These are phyloP conservation scores for Candida suzukii DNA, from an alignment of 805 yeast species.

Conservation along the genomic window DNA sequence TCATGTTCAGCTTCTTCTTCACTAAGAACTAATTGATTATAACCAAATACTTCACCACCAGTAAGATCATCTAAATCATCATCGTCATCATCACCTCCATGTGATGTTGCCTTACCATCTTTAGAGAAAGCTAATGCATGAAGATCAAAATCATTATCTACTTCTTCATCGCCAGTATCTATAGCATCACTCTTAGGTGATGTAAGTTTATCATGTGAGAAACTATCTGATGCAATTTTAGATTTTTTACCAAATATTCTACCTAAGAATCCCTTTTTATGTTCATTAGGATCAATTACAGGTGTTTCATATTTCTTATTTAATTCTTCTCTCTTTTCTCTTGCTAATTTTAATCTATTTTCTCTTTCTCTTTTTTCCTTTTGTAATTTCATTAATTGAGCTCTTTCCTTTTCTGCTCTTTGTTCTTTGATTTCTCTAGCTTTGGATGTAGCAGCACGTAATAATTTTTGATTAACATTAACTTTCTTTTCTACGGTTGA, in stretches of 20 bases:
- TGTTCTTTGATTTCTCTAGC: conserved; percentile 15
- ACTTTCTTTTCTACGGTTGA: neutral
- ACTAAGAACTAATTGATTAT: neutral
- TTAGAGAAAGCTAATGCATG: conserved; percentile 1
- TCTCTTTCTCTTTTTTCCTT: conserved; percentile 18
- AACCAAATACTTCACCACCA: neutral
- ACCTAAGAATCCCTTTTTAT: conserved; percentile 16
- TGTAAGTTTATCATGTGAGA: conserved; percentile 14
- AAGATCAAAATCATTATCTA: conserved; percentile 2
- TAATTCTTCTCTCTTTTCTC: conserved; percentile 14
- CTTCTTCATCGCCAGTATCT: conserved; percentile 2
- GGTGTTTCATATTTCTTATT: conserved; percentile 11
- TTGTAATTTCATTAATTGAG: conserved; percentile 7
- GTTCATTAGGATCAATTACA: neutral
- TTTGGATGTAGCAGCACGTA: conserved; percentile 13
- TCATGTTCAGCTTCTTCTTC: neutral
- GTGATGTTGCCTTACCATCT: neutral
- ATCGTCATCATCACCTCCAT: neutral
- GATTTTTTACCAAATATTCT: conserved; percentile 21
- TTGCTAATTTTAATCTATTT: conserved; percentile 11
- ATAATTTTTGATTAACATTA: conserved; percentile 15
- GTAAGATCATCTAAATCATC: neutral
- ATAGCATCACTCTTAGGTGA: conserved; percentile 4
- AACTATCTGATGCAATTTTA: conserved; percentile 20
- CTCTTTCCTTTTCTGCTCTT: conserved; percentile 10